Evolutionary conservation across 1,139 yeast genomes (phyloP).

Genomic region (Geotrichum phurueaensis): DNA sequence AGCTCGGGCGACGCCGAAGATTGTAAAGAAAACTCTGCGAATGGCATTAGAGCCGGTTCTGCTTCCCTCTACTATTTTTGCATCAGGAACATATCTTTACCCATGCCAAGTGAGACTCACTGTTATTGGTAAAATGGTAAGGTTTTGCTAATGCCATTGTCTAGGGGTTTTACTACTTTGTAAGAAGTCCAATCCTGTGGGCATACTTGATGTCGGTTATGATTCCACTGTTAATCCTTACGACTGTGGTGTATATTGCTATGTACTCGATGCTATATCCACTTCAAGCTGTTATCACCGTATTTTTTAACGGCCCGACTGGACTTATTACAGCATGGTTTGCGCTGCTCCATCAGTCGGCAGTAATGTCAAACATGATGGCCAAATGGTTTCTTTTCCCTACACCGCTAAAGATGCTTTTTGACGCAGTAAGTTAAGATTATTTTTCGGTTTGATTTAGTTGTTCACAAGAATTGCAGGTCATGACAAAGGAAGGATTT

Average conservation of each 20-base stretch:
- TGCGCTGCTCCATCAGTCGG: constrained; percentile 48
- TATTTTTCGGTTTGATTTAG: constrained; percentile 21
- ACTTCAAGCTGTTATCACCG: constrained; percentile 42
- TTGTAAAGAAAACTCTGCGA: constrained; percentile 8
- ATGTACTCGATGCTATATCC: constrained; percentile 45
- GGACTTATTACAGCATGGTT: constrained; percentile 52
- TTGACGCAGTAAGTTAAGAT: constrained; percentile 42
- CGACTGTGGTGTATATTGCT: constrained; percentile 40
- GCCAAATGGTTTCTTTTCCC: constrained; percentile 52
- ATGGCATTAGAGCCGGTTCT: constrained; percentile 22
- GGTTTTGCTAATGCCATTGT: constrained; percentile 3
- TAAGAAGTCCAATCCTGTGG: constrained; percentile 47
- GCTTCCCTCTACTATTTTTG: constrained; percentile 24
- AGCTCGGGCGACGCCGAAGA: constrained; percentile 1
- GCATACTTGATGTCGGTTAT: constrained; percentile 44
- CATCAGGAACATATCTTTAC: constrained; percentile 31
- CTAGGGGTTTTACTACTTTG: constrained; percentile 46
- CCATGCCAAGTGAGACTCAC: constrained; percentile 24
- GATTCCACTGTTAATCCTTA: constrained; percentile 47
- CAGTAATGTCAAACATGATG: constrained; percentile 46
- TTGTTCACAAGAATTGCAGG: constrained; percentile 17
- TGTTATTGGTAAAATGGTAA: not conserved
- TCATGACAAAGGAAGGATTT: constrained; percentile 46
- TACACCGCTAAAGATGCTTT: constrained; percentile 47
- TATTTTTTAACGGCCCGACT: constrained; percentile 50